phyloP scores from a whole-genome alignment of 345 rosid species.

The Gossypium stocksii region DNA sequence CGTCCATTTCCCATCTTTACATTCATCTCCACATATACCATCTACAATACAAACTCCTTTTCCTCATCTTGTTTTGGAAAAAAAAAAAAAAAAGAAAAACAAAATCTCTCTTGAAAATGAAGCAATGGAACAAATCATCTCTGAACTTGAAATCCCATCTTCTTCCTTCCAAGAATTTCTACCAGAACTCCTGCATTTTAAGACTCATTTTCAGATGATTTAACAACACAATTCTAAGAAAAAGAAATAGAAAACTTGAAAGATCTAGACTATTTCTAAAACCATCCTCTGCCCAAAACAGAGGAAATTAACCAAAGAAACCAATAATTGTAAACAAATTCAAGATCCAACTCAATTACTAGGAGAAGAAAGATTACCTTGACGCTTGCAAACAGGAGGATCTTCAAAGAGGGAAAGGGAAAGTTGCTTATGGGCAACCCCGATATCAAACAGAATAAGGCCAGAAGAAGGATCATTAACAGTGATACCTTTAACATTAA shows the following conservation, averaged over 20 bases:
- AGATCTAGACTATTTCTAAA: not conserved
- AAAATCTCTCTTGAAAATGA: constrained; percentile 5
- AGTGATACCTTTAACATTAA: constrained; percentile 69
- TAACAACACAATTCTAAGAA: not conserved
- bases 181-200: constrained; percentile 30
- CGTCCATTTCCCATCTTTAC: not conserved
- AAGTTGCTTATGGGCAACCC: constrained; percentile 73
- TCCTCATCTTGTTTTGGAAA: constrained; percentile 13
- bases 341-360: not conserved
- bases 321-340: not conserved
- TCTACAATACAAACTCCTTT: constrained; percentile 13
- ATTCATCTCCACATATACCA: constrained; percentile 9
- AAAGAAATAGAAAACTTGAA: not conserved
- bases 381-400: constrained; percentile 79
- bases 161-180: constrained; percentile 42
- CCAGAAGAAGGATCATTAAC: constrained; percentile 87
- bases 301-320: not conserved
- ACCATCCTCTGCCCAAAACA: not conserved
- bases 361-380: constrained; percentile 24
- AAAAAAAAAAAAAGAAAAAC: not conserved
- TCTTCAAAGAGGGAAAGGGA: constrained; percentile 86
- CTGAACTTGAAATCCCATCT: constrained; percentile 40
- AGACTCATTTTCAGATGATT: not conserved
- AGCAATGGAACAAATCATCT: constrained; percentile 27
- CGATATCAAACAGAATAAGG: constrained; percentile 74